Percentiles rank a stretch among this genome's conserved stretches.
phyloP scores from a whole-genome alignment of 2,329 filamentous ascomycete species.

The Venturia asperata region DNA sequence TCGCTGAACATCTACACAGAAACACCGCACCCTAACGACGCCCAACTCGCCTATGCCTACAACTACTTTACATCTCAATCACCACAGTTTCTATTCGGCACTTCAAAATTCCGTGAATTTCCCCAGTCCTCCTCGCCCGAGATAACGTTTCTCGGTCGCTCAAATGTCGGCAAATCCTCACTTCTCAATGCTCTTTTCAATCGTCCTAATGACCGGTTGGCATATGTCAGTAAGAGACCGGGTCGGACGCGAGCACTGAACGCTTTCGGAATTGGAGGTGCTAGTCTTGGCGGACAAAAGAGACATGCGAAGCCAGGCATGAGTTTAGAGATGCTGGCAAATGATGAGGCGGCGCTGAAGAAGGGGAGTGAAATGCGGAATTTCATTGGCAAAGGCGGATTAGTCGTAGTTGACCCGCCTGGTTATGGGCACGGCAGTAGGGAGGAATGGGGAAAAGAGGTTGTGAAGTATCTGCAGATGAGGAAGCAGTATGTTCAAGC shows the following conservation, averaged over 20 bases:
- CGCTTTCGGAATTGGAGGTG: constrained; percentile 51
- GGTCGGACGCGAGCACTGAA: constrained; percentile 61
- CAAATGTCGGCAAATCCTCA: constrained; percentile 63
- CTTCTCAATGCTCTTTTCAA: constrained; percentile 58
- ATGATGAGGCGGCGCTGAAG: constrained; percentile 20
- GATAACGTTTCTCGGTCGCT: constrained; percentile 60
- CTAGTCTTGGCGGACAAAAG: constrained; percentile 25
- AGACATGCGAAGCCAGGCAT: constrained; percentile 20
- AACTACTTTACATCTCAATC: constrained; percentile 40
- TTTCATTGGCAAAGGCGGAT: constrained; percentile 34
- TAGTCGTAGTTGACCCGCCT: constrained; percentile 63
- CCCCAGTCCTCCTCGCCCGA: constrained; percentile 50
- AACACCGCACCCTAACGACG: constrained; percentile 27
- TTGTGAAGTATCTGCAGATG: constrained; percentile 58
- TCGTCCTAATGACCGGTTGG: constrained; percentile 36
- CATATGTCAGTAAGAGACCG: constrained; percentile 51
- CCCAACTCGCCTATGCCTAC: constrained; percentile 36
- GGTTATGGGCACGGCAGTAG: constrained; percentile 60
- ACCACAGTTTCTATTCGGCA: constrained; percentile 53
- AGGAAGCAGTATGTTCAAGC: constrained; percentile 48
- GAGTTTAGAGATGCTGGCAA: constrained; percentile 17
- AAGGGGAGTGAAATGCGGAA: constrained; percentile 29
- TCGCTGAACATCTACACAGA: constrained; percentile 27
- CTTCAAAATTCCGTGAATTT: constrained; percentile 53
- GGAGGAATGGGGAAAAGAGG: constrained; percentile 57